phyloP scores from a whole-genome alignment of 441 rosid genomes.

The Populus hybrid region DNA sequence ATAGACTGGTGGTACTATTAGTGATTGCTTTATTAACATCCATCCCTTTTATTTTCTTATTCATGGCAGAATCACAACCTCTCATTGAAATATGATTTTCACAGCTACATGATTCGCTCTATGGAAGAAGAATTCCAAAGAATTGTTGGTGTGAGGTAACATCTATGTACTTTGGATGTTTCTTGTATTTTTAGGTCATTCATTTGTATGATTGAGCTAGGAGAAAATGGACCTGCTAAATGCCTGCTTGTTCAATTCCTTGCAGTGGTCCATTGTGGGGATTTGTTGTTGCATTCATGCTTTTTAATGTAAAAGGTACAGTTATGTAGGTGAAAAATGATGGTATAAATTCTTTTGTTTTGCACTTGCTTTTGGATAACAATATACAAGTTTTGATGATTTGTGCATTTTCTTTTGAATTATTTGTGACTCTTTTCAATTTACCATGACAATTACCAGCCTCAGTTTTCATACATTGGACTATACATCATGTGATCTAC shows the following conservation, averaged over 20 bases:
- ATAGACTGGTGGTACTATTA: background rate
- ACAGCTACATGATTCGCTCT: slow-evolving; percentile 90
- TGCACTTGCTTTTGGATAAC: background rate
- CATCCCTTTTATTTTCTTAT: slow-evolving; percentile 11
- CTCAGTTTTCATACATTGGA: slow-evolving; percentile 8
- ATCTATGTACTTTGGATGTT: background rate
- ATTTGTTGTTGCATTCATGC: slow-evolving; percentile 88
- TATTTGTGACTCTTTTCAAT: background rate
- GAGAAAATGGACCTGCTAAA: background rate
- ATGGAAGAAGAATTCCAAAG: slow-evolving; percentile 96
- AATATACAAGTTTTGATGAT: background rate
- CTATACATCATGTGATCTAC: background rate
- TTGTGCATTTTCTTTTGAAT: background rate
- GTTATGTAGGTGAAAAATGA: background rate
- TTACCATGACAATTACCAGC: background rate
- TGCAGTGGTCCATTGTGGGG: slow-evolving; percentile 93
- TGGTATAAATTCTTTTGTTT: slow-evolving; percentile 7
- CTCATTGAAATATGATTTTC: slow-evolving; percentile 68
- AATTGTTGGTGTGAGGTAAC: slow-evolving; percentile 86
- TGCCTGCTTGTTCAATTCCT: slow-evolving; percentile 21
- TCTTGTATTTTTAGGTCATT: background rate
- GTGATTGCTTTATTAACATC: background rate
- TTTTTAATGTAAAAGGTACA: slow-evolving; percentile 80
- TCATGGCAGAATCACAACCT: slow-evolving; percentile 81
- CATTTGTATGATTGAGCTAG: slow-evolving; percentile 4